These are phyloP conservation scores for Citrus sp. DNA, from an alignment of 345 rosid genomes.

Conservation along the genomic window DNA sequence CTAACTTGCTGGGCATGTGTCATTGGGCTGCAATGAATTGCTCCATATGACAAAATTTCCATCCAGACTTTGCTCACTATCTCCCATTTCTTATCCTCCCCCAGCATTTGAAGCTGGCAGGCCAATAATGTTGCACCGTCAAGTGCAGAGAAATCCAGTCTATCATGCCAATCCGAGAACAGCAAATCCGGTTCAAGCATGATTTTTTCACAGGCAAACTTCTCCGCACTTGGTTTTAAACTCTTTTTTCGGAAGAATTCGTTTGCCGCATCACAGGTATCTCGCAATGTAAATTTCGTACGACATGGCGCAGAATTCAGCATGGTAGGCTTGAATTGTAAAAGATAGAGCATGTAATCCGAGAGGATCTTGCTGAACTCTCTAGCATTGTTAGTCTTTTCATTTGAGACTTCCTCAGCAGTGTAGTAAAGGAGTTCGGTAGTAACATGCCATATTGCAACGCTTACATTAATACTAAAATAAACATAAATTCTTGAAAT, in stretches of 20 bases:
- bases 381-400: too few species aligned
- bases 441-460: conserved; percentile 35
- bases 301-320: conserved; percentile 55
- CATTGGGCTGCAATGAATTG: conserved; percentile 47
- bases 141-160: conserved; percentile 39
- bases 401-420: too few species aligned
- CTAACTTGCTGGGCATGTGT: conserved; percentile 58
- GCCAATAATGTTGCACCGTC: conserved; percentile 56
- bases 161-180: conserved; percentile 6
- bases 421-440: too few species aligned
- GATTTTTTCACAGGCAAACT: conserved; percentile 7
- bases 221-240: background rate
- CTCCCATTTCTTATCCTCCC: conserved; percentile 36
- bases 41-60: conserved; percentile 53
- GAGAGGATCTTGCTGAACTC: conserved; percentile 2
- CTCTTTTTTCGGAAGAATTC: conserved; percentile 34
- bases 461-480: too few species aligned
- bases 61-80: conserved; percentile 57
- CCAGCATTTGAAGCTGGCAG: conserved; percentile 19
- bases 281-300: conserved; percentile 43
- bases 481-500: accelerated
- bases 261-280: conserved; percentile 39
- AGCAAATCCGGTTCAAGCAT: background rate
- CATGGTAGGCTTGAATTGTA: conserved; percentile 45
- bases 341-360: conserved; percentile 58